Percentiles rank a stretch among this genome's conserved stretches.
These are phyloP conservation scores for Leishmania lainsoni DNA, from an alignment of 208 protist genomes.

Conservation along the genomic window DNA sequence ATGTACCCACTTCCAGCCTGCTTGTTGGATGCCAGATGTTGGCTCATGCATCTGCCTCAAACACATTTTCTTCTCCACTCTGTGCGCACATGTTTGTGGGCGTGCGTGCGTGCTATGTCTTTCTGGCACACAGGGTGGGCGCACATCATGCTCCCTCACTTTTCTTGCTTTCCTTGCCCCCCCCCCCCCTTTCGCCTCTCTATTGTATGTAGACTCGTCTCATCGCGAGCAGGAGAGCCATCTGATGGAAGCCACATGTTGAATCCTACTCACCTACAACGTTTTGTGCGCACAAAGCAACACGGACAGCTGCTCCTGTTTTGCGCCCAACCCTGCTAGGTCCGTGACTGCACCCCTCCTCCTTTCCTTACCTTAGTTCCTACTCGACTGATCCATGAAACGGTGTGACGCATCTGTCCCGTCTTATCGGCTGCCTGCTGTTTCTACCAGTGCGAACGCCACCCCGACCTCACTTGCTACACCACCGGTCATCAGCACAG, in stretches of 20 bases:
- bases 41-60: background rate
- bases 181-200: background rate
- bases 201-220: background rate
- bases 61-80: background rate
- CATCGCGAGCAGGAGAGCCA: background rate
- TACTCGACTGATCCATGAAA: conserved; percentile 1
- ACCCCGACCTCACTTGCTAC: background rate
- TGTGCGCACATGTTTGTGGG: background rate
- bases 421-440: background rate
- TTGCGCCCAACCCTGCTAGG: background rate
- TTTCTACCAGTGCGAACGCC: background rate
- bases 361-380: background rate
- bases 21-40: background rate
- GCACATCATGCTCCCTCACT: background rate
- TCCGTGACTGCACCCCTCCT: background rate
- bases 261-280: background rate
- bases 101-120: background rate
- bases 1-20: no score
- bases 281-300: background rate
- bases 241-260: background rate
- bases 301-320: background rate
- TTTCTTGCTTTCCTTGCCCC: no score
- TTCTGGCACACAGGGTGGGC: background rate
- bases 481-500: conserved; percentile 32
- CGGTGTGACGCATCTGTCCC: background rate